phyloP scores from a whole-genome alignment of 2,329 filamentous ascomycete species.

The Beauveria sp. region DNA sequence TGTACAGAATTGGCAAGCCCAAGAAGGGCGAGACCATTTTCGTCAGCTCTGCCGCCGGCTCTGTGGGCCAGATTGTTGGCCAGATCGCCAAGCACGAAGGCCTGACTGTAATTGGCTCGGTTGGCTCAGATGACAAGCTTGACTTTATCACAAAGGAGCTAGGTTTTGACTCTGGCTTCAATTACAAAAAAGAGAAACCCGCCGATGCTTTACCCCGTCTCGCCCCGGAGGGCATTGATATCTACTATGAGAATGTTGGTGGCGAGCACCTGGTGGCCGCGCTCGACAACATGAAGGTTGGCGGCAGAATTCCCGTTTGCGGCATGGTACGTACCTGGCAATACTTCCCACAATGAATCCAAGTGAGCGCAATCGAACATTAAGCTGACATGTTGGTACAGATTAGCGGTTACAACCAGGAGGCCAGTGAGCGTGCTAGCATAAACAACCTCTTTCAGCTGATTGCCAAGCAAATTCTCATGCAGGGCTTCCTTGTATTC shows the following conservation, averaged over 20 bases:
- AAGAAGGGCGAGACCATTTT: conserved; percentile 69
- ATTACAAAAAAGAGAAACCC: conserved; percentile 79
- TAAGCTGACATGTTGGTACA: neutral
- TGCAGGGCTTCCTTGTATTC: conserved; percentile 70
- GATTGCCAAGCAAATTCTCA: conserved; percentile 59
- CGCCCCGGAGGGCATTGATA: conserved; percentile 71
- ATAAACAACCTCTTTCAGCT: conserved; percentile 59
- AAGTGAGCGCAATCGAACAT: neutral
- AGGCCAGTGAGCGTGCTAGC: conserved; percentile 48
- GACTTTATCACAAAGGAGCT: conserved; percentile 51
- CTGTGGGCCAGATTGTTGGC: conserved; percentile 75
- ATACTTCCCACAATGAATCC: neutral
- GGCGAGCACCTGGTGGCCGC: conserved; percentile 44
- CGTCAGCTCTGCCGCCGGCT: conserved; percentile 70
- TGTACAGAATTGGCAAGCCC: conserved; percentile 56
- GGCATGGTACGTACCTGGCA: conserved; percentile 44
- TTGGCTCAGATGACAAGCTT: conserved; percentile 72
- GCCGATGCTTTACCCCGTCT: conserved; percentile 60
- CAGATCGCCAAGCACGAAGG: conserved; percentile 79
- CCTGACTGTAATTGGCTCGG: conserved; percentile 69
- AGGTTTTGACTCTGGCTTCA: conserved; percentile 59
- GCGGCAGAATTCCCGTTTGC: conserved; percentile 58
- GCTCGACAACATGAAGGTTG: conserved; percentile 42
- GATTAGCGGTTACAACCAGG: conserved; percentile 68
- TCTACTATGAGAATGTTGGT: conserved; percentile 48